These are phyloP conservation scores for Shiraia bambusicola DNA, from an alignment of 2,329 filamentous ascomycete genomes.

Conservation along the genomic window DNA sequence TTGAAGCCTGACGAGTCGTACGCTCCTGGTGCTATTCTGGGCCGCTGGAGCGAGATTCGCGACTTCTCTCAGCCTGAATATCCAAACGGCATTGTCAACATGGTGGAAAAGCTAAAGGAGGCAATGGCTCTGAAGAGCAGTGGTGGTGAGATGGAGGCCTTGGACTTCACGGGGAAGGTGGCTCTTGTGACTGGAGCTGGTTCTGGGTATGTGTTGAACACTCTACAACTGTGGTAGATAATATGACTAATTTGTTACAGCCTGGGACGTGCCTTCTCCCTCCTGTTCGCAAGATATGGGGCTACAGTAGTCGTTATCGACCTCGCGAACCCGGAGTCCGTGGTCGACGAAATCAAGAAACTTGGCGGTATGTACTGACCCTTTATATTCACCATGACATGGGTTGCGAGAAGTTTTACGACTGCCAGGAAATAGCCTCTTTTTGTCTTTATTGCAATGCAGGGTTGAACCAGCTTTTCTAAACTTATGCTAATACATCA, in stretches of 20 bases:
- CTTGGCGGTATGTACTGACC: too few relatives aligned
- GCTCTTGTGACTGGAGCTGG: slow-evolving; percentile 42
- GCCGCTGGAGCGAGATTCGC: slow-evolving; percentile 84
- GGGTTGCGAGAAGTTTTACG: too few relatives aligned
- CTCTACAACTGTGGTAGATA: too few relatives aligned
- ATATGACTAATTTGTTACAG: too few relatives aligned
- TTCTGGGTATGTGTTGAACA: too few relatives aligned
- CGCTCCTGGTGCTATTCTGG: slow-evolving; percentile 82
- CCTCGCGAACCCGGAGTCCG: slow-evolving; percentile 81
- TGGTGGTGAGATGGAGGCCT: too few relatives aligned
- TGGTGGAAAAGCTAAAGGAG: slow-evolving; percentile 67
- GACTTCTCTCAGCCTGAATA: slow-evolving; percentile 85
- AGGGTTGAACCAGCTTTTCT: too few relatives aligned
- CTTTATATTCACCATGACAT: too few relatives aligned
- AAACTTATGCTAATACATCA: too few relatives aligned
- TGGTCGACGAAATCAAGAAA: slow-evolving; percentile 90
- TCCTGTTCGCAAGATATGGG: slow-evolving; percentile 82
- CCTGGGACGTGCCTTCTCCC: slow-evolving; percentile 85
- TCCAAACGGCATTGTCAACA: slow-evolving; percentile 83
- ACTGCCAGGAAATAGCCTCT: too few relatives aligned
- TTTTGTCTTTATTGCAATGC: too few relatives aligned
- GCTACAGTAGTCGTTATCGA: slow-evolving; percentile 93
- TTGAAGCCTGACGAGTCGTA: slow-evolving; percentile 86
- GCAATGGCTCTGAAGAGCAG: too few relatives aligned
- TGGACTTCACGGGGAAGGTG: slow-evolving; percentile 43